Evolutionary conservation across 2,329 filamentous ascomycete species (phyloP).

Genomic region (Dactylellina haptotyla): DNA sequence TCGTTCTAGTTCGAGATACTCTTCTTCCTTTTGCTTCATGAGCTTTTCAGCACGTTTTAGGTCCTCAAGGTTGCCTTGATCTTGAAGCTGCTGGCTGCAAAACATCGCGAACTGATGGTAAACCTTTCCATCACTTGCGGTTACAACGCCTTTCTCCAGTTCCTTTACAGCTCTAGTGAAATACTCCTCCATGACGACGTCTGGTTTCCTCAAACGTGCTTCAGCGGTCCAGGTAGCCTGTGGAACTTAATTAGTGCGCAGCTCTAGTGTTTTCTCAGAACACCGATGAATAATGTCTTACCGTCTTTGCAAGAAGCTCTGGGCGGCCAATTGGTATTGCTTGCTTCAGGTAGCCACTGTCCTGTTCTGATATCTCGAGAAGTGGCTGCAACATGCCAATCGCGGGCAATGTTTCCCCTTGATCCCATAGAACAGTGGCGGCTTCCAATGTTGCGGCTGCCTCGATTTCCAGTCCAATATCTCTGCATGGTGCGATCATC

Average conservation of each 20-base stretch:
- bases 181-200: constrained; percentile 87
- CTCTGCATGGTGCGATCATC: constrained; percentile 75
- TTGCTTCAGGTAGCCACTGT: constrained; percentile 67
- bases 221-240: constrained; percentile 86
- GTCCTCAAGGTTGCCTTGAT: constrained; percentile 84
- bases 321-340: constrained; percentile 77
- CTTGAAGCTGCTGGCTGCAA: constrained; percentile 92
- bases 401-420: constrained; percentile 87
- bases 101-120: constrained; percentile 96
- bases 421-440: constrained; percentile 91
- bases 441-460: constrained; percentile 81
- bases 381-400: constrained; percentile 87
- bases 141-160: constrained; percentile 71
- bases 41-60: constrained; percentile 81
- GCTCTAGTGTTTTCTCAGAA: neutral
- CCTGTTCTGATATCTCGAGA: constrained; percentile 65
- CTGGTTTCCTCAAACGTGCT: constrained; percentile 88
- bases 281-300: constrained; percentile 60
- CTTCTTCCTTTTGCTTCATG: constrained; percentile 80
- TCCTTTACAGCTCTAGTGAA: constrained; percentile 84
- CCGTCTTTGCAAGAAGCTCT: constrained; percentile 83
- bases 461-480: constrained; percentile 79
- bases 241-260: constrained; percentile 20
- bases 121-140: constrained; percentile 81
- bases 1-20: constrained; percentile 77